phyloP scores from a whole-genome alignment of 2,329 filamentous ascomycete genomes.

The Calonectria pauciramosa region DNA sequence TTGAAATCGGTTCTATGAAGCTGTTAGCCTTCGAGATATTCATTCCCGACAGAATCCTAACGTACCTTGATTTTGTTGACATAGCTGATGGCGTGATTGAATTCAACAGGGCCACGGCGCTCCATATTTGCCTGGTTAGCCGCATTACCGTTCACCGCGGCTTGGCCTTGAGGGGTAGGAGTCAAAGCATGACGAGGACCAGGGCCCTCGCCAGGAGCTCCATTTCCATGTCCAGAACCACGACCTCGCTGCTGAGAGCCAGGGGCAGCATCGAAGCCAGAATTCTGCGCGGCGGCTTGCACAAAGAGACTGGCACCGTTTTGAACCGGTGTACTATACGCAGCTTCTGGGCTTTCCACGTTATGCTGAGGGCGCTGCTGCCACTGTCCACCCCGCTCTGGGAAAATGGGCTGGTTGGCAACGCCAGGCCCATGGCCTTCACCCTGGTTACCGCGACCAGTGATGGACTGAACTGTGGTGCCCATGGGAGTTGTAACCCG shows the following conservation, averaged over 20 bases:
- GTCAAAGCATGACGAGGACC: constrained; percentile 69
- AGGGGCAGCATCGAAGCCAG: constrained; percentile 48
- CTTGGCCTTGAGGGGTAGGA: constrained; percentile 71
- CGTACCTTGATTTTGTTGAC: constrained; percentile 99
- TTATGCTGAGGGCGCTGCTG: constrained; percentile 69
- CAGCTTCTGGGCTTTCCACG: constrained; percentile 73
- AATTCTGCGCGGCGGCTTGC: constrained; percentile 55
- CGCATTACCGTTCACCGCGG: constrained; percentile 72
- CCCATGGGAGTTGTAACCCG: constrained; percentile 97
- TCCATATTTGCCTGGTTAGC: constrained; percentile 76
- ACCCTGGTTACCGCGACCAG: constrained; percentile 61
- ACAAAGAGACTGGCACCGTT: constrained; percentile 64
- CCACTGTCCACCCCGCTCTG: constrained; percentile 67
- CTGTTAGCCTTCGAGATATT: constrained; percentile 33
- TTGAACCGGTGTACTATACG: constrained; percentile 71
- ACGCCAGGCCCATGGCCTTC: constrained; percentile 57
- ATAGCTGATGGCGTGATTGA: constrained; percentile 99
- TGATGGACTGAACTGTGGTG: constrained; percentile 94
- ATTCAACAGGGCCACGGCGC: constrained; percentile 94
- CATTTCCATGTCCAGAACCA: constrained; percentile 44
- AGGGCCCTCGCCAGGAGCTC: constrained; percentile 58
- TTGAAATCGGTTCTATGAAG: constrained; percentile 88
- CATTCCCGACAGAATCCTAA: constrained; percentile 12
- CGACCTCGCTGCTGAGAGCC: constrained; percentile 50
- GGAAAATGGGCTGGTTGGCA: constrained; percentile 60